Conservation (phyloP, 495 filamentous ascomycete genomes). For the Aspergillus affinis region DNA sequence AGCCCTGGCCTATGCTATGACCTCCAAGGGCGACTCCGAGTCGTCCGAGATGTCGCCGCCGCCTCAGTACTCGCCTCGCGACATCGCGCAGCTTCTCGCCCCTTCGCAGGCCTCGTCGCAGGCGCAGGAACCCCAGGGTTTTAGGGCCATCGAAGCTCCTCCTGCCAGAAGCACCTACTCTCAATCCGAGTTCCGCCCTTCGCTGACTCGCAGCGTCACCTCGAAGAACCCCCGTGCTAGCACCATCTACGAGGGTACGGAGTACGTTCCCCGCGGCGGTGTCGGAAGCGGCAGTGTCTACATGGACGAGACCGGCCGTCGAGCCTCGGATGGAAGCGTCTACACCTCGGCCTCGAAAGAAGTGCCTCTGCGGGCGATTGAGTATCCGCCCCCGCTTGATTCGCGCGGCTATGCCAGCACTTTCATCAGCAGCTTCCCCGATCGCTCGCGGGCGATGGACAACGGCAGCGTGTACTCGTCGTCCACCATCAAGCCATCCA, state of each 20-base stretch:
- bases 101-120: slow-evolving; percentile 29
- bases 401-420: slow-evolving; percentile 37
- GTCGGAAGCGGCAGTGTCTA: slow-evolving; percentile 28
- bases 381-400: slow-evolving; percentile 36
- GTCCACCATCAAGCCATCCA: slow-evolving; percentile 47
- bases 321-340: slow-evolving; percentile 40
- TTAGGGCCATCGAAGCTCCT: slow-evolving; percentile 46
- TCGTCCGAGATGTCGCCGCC: slow-evolving; percentile 22
- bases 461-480: slow-evolving; percentile 39
- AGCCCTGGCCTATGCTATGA: slow-evolving; percentile 70
- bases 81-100: slow-evolving; percentile 30
- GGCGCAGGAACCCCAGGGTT: slow-evolving; percentile 24
- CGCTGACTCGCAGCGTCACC: slow-evolving; percentile 31
- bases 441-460: slow-evolving; percentile 34
- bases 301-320: slow-evolving; percentile 35
- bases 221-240: slow-evolving; percentile 44
- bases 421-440: slow-evolving; percentile 42
- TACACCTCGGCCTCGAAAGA: slow-evolving; percentile 30
- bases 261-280: slow-evolving; percentile 28
- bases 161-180: slow-evolving; percentile 38
- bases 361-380: slow-evolving; percentile 42
- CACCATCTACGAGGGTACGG: slow-evolving; percentile 44
- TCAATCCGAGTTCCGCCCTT: slow-evolving; percentile 31
- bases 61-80: slow-evolving; percentile 29
- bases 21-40: slow-evolving; percentile 48